A percentile compares a stretch with the other conserved stretches of the same genome.
These are phyloP conservation scores for Hypoxylon sp. DNA, from an alignment of 2,329 filamentous ascomycete species.

Conservation along the genomic window DNA sequence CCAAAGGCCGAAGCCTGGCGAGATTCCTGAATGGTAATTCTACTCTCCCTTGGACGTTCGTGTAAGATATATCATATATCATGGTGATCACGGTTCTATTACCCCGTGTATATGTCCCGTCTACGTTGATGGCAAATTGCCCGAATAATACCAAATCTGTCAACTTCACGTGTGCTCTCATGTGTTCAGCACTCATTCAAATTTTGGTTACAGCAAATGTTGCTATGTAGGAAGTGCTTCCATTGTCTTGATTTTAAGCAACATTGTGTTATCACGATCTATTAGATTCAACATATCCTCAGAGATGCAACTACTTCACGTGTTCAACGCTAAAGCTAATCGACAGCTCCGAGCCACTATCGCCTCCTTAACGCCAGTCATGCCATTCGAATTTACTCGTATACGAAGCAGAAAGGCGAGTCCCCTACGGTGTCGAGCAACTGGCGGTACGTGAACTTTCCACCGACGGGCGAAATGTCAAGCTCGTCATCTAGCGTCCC, in stretches of 20 bases:
- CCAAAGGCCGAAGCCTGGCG: constrained; percentile 67
- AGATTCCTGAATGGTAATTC: constrained; percentile 62
- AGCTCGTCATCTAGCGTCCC: constrained; percentile 60
- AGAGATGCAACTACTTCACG: constrained; percentile 7
- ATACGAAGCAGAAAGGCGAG: constrained; percentile 62
- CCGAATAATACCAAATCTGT: constrained; percentile 15
- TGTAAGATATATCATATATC: constrained; percentile 13
- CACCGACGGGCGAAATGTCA: constrained; percentile 50
- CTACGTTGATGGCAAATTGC: constrained; percentile 5
- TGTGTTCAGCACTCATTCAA: neutral
- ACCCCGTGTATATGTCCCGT: constrained; percentile 33
- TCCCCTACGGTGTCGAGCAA: constrained; percentile 61
- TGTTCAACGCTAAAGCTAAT: neutral
- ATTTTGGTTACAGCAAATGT: constrained; percentile 22
- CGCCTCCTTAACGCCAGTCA: constrained; percentile 21
- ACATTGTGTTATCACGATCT: constrained; percentile 12
- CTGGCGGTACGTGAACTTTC: constrained; percentile 51
- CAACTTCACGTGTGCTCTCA: constrained; percentile 21
- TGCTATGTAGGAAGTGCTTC: constrained; percentile 4
- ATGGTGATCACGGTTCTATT: neutral
- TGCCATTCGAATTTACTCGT: constrained; percentile 50
- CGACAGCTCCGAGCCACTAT: neutral
- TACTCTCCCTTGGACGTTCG: constrained; percentile 4
- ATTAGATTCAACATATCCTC: constrained; percentile 23
- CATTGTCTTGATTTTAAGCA: neutral